A percentile compares a stretch with the other conserved stretches of the same genome.
phyloP scores from a whole-genome alignment of 768 basidiomycete genomes.

The Suillus variegatus region DNA sequence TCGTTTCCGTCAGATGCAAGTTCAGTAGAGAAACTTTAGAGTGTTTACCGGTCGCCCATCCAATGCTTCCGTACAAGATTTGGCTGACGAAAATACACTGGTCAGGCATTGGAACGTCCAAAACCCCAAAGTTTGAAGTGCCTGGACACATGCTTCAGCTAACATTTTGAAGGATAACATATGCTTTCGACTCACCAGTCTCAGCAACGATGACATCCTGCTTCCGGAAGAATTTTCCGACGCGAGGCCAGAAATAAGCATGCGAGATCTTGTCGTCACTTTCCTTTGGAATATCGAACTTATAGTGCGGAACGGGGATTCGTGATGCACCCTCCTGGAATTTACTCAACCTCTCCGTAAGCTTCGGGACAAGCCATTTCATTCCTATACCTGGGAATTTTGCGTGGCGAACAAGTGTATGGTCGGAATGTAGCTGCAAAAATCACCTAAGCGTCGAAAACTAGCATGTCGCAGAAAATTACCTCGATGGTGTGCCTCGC shows the following conservation, averaged over 20 bases:
- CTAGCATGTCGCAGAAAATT: constrained; percentile 4
- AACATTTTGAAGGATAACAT: not conserved
- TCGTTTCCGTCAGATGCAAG: not conserved
- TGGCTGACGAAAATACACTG: constrained; percentile 67
- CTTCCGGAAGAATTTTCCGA: constrained; percentile 69
- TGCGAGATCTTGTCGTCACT: constrained; percentile 63
- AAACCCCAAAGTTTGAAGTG: constrained; percentile 82
- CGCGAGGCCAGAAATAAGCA: constrained; percentile 80
- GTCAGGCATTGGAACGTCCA: constrained; percentile 80
- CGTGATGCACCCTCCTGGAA: constrained; percentile 41
- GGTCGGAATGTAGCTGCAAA: constrained; percentile 71
- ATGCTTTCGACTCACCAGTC: constrained; percentile 53
- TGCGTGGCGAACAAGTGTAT: constrained; percentile 66
- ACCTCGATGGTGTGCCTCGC: constrained; percentile 65
- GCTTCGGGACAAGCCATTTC: constrained; percentile 74
- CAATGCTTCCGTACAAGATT: constrained; percentile 91
- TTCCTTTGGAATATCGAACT: constrained; percentile 50
- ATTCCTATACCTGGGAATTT: constrained; percentile 68
- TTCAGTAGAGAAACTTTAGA: not conserved
- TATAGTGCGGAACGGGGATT: constrained; percentile 46
- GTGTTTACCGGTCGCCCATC: constrained; percentile 75
- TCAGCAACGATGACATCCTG: constrained; percentile 84
- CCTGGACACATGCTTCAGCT: constrained; percentile 34
- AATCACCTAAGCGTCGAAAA: constrained; percentile 2
- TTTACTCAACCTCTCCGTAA: constrained; percentile 54